phyloP scores from a whole-genome alignment of 148 eudicot genomes.

The Cornus suecica region DNA sequence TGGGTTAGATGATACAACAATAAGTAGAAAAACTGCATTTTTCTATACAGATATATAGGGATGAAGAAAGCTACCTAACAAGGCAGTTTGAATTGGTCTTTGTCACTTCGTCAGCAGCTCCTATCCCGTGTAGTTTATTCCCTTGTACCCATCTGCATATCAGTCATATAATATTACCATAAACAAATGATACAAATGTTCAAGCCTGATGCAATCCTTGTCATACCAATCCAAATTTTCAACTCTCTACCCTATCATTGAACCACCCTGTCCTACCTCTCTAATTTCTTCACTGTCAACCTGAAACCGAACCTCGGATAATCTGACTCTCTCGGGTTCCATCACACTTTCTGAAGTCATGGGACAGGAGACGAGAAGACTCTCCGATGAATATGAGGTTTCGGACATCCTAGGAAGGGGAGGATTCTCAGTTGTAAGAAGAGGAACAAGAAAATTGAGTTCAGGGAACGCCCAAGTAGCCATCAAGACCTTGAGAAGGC shows the following conservation, averaged over 20 bases:
- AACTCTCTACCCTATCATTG: conserved; percentile 7
- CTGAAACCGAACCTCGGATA: background rate
- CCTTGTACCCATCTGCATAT: background rate
- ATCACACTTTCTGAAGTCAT: conserved; percentile 6
- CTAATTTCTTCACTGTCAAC: background rate
- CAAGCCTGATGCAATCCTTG: conserved; percentile 1
- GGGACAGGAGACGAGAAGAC: conserved; percentile 39
- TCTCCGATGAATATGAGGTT: conserved; percentile 44
- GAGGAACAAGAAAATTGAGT: conserved; percentile 27
- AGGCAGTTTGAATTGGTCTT: background rate
- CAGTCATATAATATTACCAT: background rate
- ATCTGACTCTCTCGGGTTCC: background rate
- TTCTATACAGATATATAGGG: too few species aligned
- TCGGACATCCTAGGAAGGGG: conserved; percentile 43
- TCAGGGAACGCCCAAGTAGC: conserved; percentile 22
- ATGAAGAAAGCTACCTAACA: too few species aligned
- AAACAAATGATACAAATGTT: conserved; percentile 12
- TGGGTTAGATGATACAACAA: too few species aligned
- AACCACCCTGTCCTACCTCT: background rate
- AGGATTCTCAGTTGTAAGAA: conserved; percentile 50
- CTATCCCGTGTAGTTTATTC: conserved; percentile 10
- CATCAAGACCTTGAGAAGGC: conserved; percentile 41
- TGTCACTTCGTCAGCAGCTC: conserved; percentile 11
- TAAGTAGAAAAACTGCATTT: too few species aligned
- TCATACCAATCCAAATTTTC: background rate